These are phyloP conservation scores for Salix udensis DNA, from an alignment of 345 rosid species.

Conservation along the genomic window DNA sequence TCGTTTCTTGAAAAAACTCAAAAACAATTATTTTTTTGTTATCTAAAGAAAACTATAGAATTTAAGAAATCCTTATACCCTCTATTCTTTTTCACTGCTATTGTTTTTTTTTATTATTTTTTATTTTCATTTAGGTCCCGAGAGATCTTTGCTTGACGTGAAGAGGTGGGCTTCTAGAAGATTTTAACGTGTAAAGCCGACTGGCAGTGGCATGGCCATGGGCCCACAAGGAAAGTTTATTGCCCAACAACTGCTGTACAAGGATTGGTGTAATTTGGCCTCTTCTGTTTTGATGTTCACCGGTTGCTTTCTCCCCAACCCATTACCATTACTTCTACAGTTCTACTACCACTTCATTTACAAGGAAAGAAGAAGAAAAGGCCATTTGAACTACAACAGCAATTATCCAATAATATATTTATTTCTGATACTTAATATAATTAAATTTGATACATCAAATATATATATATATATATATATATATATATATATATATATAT, in stretches of 20 bases:
- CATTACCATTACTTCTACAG: neutral
- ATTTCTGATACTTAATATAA: too few species aligned
- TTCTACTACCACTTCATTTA: neutral
- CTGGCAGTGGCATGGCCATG: neutral
- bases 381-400: too few species aligned
- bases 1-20: too few species aligned
- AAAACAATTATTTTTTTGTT: too few species aligned
- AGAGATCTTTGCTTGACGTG: neutral
- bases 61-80: neutral
- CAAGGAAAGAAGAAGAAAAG: neutral
- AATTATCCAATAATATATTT: too few species aligned
- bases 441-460: too few species aligned
- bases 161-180: slow-evolving; percentile 23
- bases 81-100: neutral
- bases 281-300: neutral
- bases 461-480: too few species aligned
- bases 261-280: neutral
- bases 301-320: neutral
- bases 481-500: too few species aligned
- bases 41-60: neutral
- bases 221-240: slow-evolving; percentile 24
- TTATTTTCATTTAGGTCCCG: neutral
- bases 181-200: slow-evolving; percentile 1
- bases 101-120: neutral
- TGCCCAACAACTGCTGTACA: slow-evolving; percentile 20